These are phyloP conservation scores for Fraxinus nigra DNA, from an alignment of 305 asterid genomes.

Conservation along the genomic window DNA sequence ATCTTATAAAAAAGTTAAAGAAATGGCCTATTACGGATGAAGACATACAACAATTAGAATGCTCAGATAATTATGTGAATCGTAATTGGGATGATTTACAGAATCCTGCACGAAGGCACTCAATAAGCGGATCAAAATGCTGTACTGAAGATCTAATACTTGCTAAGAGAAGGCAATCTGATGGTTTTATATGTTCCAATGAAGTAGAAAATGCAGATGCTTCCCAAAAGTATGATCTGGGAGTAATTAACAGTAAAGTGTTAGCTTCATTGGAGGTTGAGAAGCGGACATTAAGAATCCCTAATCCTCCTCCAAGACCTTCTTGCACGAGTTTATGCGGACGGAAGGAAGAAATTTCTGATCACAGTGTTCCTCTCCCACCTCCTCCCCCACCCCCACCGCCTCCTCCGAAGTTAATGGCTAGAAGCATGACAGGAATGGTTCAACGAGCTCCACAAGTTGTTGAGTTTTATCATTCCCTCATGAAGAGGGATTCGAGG, in stretches of 20 bases:
- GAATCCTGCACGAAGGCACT: slow-evolving; percentile 61
- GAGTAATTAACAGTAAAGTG: slow-evolving; percentile 40
- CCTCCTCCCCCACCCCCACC: slow-evolving; percentile 80
- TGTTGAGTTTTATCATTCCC: slow-evolving; percentile 85
- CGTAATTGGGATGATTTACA: slow-evolving; percentile 45
- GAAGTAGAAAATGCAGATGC: slow-evolving; percentile 52
- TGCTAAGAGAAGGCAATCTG: slow-evolving; percentile 73
- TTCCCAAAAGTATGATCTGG: slow-evolving; percentile 48
- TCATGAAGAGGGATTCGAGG: slow-evolving; percentile 88
- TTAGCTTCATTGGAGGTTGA: slow-evolving; percentile 62
- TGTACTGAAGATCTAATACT: slow-evolving; percentile 44
- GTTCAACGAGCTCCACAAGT: slow-evolving; percentile 94
- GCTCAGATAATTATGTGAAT: slow-evolving; percentile 29
- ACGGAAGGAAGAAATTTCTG: slow-evolving; percentile 41
- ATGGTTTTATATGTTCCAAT: slow-evolving; percentile 65
- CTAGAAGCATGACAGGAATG: slow-evolving; percentile 38
- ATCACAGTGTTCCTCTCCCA: slow-evolving; percentile 36
- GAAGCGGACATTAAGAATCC: slow-evolving; percentile 67
- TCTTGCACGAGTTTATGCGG: slow-evolving; percentile 36
- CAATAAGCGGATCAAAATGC: slow-evolving; percentile 69
- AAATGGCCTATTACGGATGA: slow-evolving; percentile 84
- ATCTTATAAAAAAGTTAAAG: slow-evolving; percentile 70
- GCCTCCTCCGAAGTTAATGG: slow-evolving; percentile 53
- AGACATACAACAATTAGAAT: slow-evolving; percentile 48
- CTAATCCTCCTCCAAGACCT: slow-evolving; percentile 93